phyloP scores from a whole-genome alignment of 306 rosid species.

The Lagenaria siceraria region DNA sequence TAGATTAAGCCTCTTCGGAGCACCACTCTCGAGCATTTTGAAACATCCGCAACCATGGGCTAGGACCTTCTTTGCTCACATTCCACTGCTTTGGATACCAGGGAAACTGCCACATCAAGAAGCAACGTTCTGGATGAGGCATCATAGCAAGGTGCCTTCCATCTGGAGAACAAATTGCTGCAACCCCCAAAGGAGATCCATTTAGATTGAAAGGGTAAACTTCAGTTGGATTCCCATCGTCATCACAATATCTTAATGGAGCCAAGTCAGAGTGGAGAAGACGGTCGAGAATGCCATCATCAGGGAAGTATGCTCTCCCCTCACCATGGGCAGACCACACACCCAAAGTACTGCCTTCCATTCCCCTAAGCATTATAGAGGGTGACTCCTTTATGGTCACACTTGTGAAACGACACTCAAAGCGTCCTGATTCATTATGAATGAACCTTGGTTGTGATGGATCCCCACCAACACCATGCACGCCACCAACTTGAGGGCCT shows the following conservation, averaged over 20 bases:
- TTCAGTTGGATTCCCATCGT: slow-evolving; percentile 70
- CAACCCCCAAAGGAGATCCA: slow-evolving; percentile 82
- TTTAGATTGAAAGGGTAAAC: slow-evolving; percentile 72
- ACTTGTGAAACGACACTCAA: slow-evolving; percentile 83
- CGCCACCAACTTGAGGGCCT: slow-evolving; percentile 81
- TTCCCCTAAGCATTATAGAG: slow-evolving; percentile 21
- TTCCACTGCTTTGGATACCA: slow-evolving; percentile 87
- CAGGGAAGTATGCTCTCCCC: slow-evolving; percentile 25
- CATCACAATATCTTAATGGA: slow-evolving; percentile 76
- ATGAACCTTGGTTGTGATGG: slow-evolving; percentile 80
- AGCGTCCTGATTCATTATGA: slow-evolving; percentile 79
- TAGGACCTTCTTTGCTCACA: slow-evolving; percentile 69
- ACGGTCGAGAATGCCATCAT: slow-evolving; percentile 49
- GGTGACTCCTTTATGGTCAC: slow-evolving; percentile 77
- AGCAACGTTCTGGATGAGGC: slow-evolving; percentile 98
- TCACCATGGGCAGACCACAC: background rate
- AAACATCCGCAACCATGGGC: slow-evolving; percentile 88
- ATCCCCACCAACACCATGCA: slow-evolving; percentile 70
- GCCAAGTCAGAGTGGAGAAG: slow-evolving; percentile 72
- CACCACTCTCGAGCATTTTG: slow-evolving; percentile 49
- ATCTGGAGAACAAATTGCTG: slow-evolving; percentile 85
- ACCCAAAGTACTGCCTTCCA: background rate
- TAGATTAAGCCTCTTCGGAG: slow-evolving; percentile 11
- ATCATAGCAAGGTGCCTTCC: slow-evolving; percentile 95
- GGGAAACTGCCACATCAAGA: slow-evolving; percentile 92